Evolutionary conservation across 768 basidiomycete genomes (phyloP).

Genomic region (Tricholoma sp.): DNA sequence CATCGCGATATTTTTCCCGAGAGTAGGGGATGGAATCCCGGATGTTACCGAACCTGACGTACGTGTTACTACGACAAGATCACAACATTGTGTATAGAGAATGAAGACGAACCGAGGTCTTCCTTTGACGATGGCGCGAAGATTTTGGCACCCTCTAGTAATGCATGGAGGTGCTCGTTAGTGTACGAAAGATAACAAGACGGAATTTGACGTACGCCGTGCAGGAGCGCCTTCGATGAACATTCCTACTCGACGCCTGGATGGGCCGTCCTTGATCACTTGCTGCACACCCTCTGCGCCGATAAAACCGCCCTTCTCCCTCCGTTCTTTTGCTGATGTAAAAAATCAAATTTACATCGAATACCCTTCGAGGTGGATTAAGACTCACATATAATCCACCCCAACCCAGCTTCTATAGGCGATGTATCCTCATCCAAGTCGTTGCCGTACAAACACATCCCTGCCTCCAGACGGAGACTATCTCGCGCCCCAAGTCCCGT

Average conservation of each 20-base stretch:
- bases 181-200: background rate
- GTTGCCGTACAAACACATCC: slow-evolving; percentile 94
- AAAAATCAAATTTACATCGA: background rate
- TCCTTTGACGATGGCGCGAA: slow-evolving; percentile 50
- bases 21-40: slow-evolving; percentile 90
- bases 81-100: background rate
- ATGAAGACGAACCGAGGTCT: slow-evolving; percentile 50
- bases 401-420: slow-evolving; percentile 86
- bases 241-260: slow-evolving; percentile 75
- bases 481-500: slow-evolving; percentile 92
- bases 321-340: slow-evolving; percentile 73
- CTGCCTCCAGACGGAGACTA: slow-evolving; percentile 91
- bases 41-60: slow-evolving; percentile 73
- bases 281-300: slow-evolving; percentile 68
- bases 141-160: slow-evolving; percentile 73
- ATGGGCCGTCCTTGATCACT: slow-evolving; percentile 77
- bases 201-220: slow-evolving; percentile 48
- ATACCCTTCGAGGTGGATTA: background rate
- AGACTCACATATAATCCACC: slow-evolving; percentile 85
- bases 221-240: slow-evolving; percentile 83
- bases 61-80: background rate
- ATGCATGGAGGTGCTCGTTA: background rate
- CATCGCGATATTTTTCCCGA: slow-evolving; percentile 94
- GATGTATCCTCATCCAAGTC: slow-evolving; percentile 85
- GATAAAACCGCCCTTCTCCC: slow-evolving; percentile 67